Conservation (phyloP, 2,329 filamentous ascomycete species). For the Fusarium liriodendri region DNA sequence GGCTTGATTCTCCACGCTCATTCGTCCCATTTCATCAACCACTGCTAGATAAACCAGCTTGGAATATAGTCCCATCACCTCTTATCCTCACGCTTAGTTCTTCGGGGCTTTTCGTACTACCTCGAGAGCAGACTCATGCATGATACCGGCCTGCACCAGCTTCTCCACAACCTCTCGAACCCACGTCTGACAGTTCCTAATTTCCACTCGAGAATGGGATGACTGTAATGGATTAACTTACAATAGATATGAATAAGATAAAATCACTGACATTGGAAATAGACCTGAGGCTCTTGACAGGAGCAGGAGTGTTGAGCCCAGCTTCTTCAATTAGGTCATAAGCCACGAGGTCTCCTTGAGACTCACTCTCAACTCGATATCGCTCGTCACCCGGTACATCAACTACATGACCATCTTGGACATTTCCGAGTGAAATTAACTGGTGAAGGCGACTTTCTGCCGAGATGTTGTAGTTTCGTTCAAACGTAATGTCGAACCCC, state of each 20-base stretch:
- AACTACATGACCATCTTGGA: background rate
- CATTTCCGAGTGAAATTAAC: background rate
- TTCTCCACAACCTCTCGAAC: slow-evolving; percentile 2
- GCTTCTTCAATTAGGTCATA: slow-evolving; percentile 10
- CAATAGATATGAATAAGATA: background rate
- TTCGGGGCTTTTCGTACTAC: background rate
- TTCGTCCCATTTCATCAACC: background rate
- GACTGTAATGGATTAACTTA: background rate
- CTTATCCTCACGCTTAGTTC: background rate
- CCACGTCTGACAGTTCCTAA: slow-evolving; percentile 18
- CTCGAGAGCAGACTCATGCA: background rate
- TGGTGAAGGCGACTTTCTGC: background rate
- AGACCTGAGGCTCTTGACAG: background rate
- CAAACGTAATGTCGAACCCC: slow-evolving; percentile 2
- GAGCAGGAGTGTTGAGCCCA: background rate
- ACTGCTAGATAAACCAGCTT: background rate
- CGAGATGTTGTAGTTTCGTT: slow-evolving; percentile 12
- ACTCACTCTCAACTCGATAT: background rate
- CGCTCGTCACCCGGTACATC: background rate
- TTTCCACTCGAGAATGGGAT: background rate
- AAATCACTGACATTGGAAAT: background rate
- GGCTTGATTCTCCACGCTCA: too few relatives aligned
- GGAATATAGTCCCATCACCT: background rate
- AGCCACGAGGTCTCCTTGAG: background rate
- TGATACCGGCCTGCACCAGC: background rate